Evolutionary conservation across 2,329 filamentous ascomycete genomes (phyloP).

Genomic region (Clonostachys solani): DNA sequence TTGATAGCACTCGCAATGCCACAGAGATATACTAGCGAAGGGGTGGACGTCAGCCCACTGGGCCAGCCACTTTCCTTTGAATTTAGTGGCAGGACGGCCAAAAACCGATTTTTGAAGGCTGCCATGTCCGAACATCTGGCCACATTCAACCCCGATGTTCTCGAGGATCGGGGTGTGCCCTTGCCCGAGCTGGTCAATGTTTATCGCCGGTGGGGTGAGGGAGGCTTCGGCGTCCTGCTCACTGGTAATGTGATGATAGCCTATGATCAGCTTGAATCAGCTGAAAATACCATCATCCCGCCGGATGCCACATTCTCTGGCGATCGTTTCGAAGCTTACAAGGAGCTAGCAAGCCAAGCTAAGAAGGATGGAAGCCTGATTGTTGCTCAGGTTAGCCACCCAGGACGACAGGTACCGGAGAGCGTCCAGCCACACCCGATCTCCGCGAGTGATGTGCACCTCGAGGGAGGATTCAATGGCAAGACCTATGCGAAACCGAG

Average conservation of each 20-base stretch:
- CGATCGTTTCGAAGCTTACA: conserved; percentile 58
- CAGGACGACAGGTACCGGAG: conserved; percentile 47
- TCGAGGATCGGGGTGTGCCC: conserved; percentile 40
- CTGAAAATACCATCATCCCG: conserved; percentile 57
- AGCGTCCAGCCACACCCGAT: conserved; percentile 28
- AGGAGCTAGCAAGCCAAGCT: conserved; percentile 44
- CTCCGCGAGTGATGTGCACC: conserved; percentile 31
- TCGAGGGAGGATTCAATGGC: conserved; percentile 14
- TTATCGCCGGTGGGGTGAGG: conserved; percentile 58
- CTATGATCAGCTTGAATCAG: conserved; percentile 50
- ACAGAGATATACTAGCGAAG: not conserved
- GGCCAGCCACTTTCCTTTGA: conserved; percentile 40
- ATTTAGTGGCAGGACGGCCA: conserved; percentile 50
- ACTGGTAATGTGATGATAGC: conserved; percentile 64
- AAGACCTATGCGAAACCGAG: conserved; percentile 40
- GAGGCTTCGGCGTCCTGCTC: conserved; percentile 48
- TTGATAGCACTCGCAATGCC: too few relatives aligned
- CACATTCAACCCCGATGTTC: conserved; percentile 51
- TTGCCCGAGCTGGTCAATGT: conserved; percentile 39
- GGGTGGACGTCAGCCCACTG: conserved; percentile 17
- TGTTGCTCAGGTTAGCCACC: conserved; percentile 58
- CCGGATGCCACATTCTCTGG: conserved; percentile 43
- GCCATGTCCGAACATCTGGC: conserved; percentile 64
- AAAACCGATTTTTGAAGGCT: conserved; percentile 63
- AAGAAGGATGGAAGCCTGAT: conserved; percentile 58